Base-by-base conservation (phyloP, 2,329 filamentous ascomycete genomes). In the Diplocarpon rosae region DNA sequence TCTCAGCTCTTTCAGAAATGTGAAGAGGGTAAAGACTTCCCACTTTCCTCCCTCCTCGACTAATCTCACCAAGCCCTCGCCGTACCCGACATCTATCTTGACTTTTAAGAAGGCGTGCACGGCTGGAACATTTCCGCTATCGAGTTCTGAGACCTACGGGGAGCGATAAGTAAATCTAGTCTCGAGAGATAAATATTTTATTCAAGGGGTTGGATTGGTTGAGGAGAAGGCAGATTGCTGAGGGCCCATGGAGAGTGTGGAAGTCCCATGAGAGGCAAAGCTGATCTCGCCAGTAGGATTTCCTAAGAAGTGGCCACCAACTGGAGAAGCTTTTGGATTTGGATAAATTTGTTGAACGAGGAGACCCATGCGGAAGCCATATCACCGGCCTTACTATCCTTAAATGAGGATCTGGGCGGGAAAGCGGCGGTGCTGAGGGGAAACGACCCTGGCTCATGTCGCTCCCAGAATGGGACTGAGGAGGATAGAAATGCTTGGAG, bases 21-120 rank as follows among this genome's bases (percentile, higher is more conserved):
- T 84, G 55, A 76, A 83, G 0, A 85, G 54, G 1, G 76, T 79
- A 50, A 75, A 81, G 0, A 76, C 71, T 56, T 77, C 80, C 78
- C 78, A 84, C 5, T 57, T 45, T 2, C 59, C 62, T 0, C 61
- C 40, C 15, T 58, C 51, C 31, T 68, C 59, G 0, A 69, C 65
- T 0, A 84, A 58, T 3, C 76, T 65, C 0, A 73, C 65, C 1
- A 83, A 52, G 1, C 80, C 81, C 1, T 68, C 61, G 0, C 78
- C 82, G 0, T 53, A 52, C 0, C 80, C 80, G 1, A 74, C 52
- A 5, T 66, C 62, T 0, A 73, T 80, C 2, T 72, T 66, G 15
- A 79, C 62, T 0, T 59, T 67, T 39, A 80, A 62, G 52, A 77
- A 80, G 46, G 75, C 73, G 39, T 73, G 67, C 0, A 85, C 63